Evolutionary conservation across 257 asterid species (phyloP).

Genomic region (Solanum neorickii): DNA sequence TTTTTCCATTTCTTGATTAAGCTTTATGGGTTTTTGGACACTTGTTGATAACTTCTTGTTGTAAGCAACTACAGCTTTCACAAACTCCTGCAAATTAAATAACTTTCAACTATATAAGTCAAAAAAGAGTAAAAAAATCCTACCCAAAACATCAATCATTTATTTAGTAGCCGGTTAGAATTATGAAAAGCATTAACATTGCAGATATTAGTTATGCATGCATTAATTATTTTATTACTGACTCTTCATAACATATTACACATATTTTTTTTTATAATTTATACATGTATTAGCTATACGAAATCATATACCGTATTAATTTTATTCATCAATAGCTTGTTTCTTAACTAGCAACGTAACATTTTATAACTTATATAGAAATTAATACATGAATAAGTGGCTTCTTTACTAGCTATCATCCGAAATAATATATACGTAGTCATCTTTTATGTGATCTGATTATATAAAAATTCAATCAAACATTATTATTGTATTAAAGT

Average conservation of each 20-base stretch:
- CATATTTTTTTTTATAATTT: too few species aligned
- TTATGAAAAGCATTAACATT: too few species aligned
- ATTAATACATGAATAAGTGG: not conserved
- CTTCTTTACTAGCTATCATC: not conserved
- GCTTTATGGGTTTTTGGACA: conserved; percentile 13
- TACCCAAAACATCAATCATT: not conserved
- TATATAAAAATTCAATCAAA: not conserved
- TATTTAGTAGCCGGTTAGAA: too few species aligned
- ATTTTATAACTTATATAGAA: not conserved
- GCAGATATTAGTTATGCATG: too few species aligned
- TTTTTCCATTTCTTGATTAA: conserved; percentile 30
- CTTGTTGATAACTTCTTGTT: conserved; percentile 25
- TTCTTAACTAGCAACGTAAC: not conserved
- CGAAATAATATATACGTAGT: not conserved
- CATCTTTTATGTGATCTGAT: not conserved
- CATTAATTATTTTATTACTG: too few species aligned
- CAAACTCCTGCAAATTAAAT: conserved; percentile 26
- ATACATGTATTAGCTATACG: too few species aligned
- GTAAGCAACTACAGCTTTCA: conserved; percentile 28
- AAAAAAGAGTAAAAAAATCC: not conserved
- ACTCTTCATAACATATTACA: too few species aligned
- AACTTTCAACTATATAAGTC: not conserved
- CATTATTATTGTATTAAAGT: not conserved
- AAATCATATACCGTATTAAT: not conserved
- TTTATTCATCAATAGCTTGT: not conserved